A percentile compares a stretch with the other conserved stretches of the same genome.
These are phyloP conservation scores for Dactylellina parvicollis DNA, from an alignment of 2,329 filamentous ascomycete genomes.

Conservation along the genomic window DNA sequence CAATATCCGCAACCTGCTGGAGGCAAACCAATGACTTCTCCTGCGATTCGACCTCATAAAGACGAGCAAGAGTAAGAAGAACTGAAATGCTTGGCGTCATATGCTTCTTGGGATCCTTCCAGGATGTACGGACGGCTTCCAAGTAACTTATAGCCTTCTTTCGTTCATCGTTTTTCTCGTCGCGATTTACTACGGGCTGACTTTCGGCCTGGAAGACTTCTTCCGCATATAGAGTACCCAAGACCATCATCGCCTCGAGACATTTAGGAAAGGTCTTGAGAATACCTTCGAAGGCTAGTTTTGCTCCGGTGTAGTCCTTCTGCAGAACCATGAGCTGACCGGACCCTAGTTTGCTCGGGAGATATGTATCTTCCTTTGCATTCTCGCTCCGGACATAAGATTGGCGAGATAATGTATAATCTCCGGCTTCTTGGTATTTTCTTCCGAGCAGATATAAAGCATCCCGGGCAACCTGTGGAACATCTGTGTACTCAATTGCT, in stretches of 20 bases:
- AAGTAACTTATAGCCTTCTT: slow-evolving; percentile 87
- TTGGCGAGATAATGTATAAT: slow-evolving; percentile 78
- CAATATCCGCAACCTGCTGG: slow-evolving; percentile 89
- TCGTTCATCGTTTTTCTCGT: slow-evolving; percentile 84
- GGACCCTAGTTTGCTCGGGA: slow-evolving; percentile 93
- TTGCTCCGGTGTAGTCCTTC: slow-evolving; percentile 76
- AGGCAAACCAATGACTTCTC: slow-evolving; percentile 93
- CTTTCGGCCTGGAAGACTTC: slow-evolving; percentile 83
- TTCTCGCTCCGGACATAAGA: slow-evolving; percentile 92
- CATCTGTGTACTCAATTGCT: slow-evolving; percentile 93
- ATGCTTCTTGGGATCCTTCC: slow-evolving; percentile 93
- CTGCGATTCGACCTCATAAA: slow-evolving; percentile 86
- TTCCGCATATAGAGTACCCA: slow-evolving; percentile 92
- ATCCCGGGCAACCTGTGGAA: slow-evolving; percentile 95
- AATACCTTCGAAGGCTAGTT: slow-evolving; percentile 93
- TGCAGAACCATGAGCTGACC: slow-evolving; percentile 74
- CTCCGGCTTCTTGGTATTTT: slow-evolving; percentile 85
- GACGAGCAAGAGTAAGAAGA: slow-evolving; percentile 85
- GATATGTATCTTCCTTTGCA: slow-evolving; percentile 86
- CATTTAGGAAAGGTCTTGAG: slow-evolving; percentile 71
- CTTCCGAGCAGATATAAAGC: slow-evolving; percentile 95
- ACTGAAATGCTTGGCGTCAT: slow-evolving; percentile 83
- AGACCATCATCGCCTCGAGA: slow-evolving; percentile 87
- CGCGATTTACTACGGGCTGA: slow-evolving; percentile 69
- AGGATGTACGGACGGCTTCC: slow-evolving; percentile 83